Percentiles rank a stretch among this genome's conserved stretches.
Conservation (phyloP, 2,329 filamentous ascomycete genomes). For the Monosporascus sp. region DNA sequence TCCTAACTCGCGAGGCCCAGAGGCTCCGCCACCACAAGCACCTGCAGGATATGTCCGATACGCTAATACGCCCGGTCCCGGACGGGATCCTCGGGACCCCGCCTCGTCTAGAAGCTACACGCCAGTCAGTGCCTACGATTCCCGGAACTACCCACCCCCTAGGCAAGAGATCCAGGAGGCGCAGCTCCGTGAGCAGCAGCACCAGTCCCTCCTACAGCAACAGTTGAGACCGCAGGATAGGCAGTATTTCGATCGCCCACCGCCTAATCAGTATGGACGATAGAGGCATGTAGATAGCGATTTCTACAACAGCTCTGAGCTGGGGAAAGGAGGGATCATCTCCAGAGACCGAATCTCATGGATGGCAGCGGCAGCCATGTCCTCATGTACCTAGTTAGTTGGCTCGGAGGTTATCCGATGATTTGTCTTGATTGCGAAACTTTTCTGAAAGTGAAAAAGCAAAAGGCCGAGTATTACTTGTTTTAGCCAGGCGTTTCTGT, state of each 20-base stretch:
- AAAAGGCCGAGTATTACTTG: too few species aligned
- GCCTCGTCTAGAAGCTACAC: conserved; percentile 42
- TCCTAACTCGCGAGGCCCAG: conserved; percentile 35
- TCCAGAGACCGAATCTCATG: too few species aligned
- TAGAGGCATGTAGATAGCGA: conserved; percentile 13
- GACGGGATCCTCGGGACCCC: conserved; percentile 37
- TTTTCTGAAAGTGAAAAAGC: too few species aligned
- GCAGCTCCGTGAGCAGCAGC: conserved; percentile 33
- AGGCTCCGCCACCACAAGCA: conserved; percentile 36
- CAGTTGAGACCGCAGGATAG: conserved; percentile 40
- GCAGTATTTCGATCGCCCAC: conserved; percentile 35
- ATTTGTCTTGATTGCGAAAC: too few species aligned
- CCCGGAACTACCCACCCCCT: conserved; percentile 34
- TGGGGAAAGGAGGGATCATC: too few species aligned
- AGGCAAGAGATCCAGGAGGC: conserved; percentile 31
- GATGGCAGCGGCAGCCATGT: too few species aligned
- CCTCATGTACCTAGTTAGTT: too few species aligned
- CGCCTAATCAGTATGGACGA: conserved; percentile 40
- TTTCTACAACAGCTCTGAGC: too few species aligned
- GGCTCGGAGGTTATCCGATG: too few species aligned
- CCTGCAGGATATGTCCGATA: conserved; percentile 39
- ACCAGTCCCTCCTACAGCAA: conserved; percentile 32
- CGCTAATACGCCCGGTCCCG: conserved; percentile 36
- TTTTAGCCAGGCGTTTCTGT: too few species aligned
- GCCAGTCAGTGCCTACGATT: conserved; percentile 37